A percentile compares a stretch with the other conserved stretches of the same genome.
Conservation (phyloP, 78 protist species). For the Parvularia atlantis region DNA sequence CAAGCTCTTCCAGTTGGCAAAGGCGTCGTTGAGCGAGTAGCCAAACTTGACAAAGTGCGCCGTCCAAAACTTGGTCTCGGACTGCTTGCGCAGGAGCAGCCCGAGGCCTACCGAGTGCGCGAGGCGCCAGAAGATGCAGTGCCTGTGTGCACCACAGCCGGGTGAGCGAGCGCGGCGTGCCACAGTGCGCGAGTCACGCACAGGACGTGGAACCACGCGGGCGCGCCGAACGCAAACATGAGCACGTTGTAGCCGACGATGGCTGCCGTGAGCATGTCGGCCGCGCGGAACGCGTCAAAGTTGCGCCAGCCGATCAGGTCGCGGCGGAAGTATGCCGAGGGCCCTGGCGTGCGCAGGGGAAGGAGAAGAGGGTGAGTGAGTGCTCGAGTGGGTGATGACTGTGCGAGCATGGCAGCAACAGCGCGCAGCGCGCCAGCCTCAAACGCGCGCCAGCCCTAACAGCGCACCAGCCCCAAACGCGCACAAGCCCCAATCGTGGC, state of each 20-base stretch:
- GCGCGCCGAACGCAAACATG: slow-evolving; percentile 6
- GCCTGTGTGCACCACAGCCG: too few relatives aligned
- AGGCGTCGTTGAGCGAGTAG: slow-evolving; percentile 23
- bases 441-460: not conserved
- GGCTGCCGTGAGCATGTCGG: slow-evolving; percentile 30
- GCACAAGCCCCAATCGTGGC: not conserved
- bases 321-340: slow-evolving; percentile 43
- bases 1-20: slow-evolving; percentile 54
- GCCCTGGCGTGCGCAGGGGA: too few relatives aligned
- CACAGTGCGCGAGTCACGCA: too few relatives aligned
- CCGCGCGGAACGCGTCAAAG: slow-evolving; percentile 34
- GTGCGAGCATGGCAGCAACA: too few relatives aligned
- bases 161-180: too few relatives aligned
- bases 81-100: slow-evolving; percentile 22
- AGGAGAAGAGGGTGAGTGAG: too few relatives aligned
- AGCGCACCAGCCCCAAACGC: too few relatives aligned
- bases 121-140: slow-evolving; percentile 48
- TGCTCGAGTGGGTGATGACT: too few relatives aligned
- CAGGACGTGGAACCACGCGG: slow-evolving; percentile 28
- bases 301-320: slow-evolving; percentile 47
- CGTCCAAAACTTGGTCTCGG: slow-evolving; percentile 32
- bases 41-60: slow-evolving; percentile 11
- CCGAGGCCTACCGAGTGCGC: slow-evolving; percentile 29
- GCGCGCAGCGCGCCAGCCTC: too few relatives aligned
- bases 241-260: slow-evolving; percentile 25